Conservation (phyloP, 345 rosid species). For the Eutrema japonicum region DNA sequence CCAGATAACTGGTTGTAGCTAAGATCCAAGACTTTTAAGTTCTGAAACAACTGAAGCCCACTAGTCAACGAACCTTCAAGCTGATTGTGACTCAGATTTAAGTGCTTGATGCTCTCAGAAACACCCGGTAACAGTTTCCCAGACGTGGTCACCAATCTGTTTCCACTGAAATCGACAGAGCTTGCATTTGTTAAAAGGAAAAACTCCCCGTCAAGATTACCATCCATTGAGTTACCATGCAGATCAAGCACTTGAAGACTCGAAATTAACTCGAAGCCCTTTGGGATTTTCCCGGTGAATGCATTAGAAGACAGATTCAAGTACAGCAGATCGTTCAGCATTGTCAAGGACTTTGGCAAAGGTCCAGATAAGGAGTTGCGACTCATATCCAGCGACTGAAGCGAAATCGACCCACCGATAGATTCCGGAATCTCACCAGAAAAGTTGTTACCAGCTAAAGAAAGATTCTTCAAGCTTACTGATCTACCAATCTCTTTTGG, state of each 20-base stretch:
- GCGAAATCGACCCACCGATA: conserved; percentile 61
- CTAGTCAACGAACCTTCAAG: conserved; percentile 78
- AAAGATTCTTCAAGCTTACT: conserved; percentile 68
- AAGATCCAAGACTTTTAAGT: conserved; percentile 79
- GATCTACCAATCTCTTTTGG: conserved; percentile 71
- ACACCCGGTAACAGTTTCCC: conserved; percentile 76
- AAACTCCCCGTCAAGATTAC: conserved; percentile 75
- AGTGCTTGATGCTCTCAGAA: conserved; percentile 73
- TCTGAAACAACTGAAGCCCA: conserved; percentile 73
- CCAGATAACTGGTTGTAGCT: conserved; percentile 94
- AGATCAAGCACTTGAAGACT: conserved; percentile 82
- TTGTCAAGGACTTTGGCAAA: conserved; percentile 62
- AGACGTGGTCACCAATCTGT: conserved; percentile 60
- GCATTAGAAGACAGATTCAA: conserved; percentile 79
- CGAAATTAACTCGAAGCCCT: conserved; percentile 68
- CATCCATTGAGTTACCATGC: conserved; percentile 79
- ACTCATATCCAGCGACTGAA: conserved; percentile 90
- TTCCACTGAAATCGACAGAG: conserved; percentile 79
- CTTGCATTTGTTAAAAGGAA: conserved; percentile 82
- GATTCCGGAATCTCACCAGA: conserved; percentile 82
- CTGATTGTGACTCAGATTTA: conserved; percentile 87
- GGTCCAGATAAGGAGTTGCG: conserved; percentile 80
- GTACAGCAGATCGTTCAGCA: conserved; percentile 61
- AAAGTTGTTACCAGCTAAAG: conserved; percentile 86
- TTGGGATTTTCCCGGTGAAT: conserved; percentile 66